Base-by-base conservation (phyloP, 2,329 filamentous ascomycete species). In the Pseudogymnoascus sp. region DNA sequence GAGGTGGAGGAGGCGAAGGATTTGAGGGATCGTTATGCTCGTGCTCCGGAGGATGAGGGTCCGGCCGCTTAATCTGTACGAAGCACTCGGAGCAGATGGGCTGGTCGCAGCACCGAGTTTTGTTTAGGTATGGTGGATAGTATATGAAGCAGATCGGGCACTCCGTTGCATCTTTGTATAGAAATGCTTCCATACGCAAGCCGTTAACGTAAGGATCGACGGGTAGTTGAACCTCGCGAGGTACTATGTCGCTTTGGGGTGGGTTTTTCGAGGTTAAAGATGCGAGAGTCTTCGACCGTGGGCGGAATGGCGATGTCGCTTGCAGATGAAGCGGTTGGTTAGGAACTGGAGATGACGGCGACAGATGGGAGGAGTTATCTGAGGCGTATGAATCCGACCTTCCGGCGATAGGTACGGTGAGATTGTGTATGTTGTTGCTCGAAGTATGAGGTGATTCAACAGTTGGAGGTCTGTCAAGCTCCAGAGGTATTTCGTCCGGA, bases 81-180 rank as follows among this genome's bases (percentile, higher is more conserved):
- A 99, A 99, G 75, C 95, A 99, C 77, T 99, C 95, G 43, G 93
- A 97, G 77, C 95, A 99, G 66, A 99, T 97, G 5, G 90, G 83
- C 74, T 99, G 95, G 70, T 96, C 92, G 75, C 95, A 99, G 74
- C 95, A 99, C 68, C 95, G 83, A 0, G 95, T 99, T 68, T 88
- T 89, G 77, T 99, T 99, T 31, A 99, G 82, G 72, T 96, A 96
- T 3, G 92, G 92, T 0, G 95, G 95, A 69, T 97, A 99, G 69
- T 92, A 96, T 62, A 97, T 80, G 74, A 97, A 96, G 78, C 95
- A 99, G 66, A 99, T 96, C 4, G 95, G 93, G 71, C 95, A 99
- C 73, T 99, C 95, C 5, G 80, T 78, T 3, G 91, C 88, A 68
- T 96, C 87, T 74, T 96, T 96, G 80, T 99, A 99, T 1, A 99